Evolutionary conservation across 1,284 basidiomycete species (phyloP).

Genomic region (Retiboletus fuscus): DNA sequence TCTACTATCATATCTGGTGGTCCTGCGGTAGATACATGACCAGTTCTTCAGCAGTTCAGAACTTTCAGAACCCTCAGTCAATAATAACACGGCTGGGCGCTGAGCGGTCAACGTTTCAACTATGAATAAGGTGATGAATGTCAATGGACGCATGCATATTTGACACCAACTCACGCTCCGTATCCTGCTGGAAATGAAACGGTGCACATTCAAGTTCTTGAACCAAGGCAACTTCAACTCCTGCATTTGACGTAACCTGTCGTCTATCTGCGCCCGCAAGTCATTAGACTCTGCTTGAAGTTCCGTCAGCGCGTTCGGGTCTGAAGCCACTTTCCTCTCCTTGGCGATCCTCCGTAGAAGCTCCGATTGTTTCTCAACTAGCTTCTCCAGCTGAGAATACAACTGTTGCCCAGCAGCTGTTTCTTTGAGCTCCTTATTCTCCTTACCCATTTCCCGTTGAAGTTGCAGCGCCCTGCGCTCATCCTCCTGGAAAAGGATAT

Average conservation of each 20-base stretch:
- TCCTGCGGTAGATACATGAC: not conserved
- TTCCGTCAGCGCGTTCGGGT: not conserved
- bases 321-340: constrained; percentile 9
- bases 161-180: not conserved
- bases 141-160: not conserved
- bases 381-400: constrained; percentile 15
- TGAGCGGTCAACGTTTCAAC: not conserved
- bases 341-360: constrained; percentile 7
- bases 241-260: constrained; percentile 1
- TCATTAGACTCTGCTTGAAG: constrained; percentile 6
- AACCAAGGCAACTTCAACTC: constrained; percentile 7
- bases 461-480: not conserved
- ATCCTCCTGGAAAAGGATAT: not conserved
- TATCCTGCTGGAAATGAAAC: too few species aligned
- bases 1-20: not conserved
- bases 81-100: not conserved
- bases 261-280: constrained; percentile 8
- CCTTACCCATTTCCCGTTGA: constrained; percentile 11
- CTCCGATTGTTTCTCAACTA: constrained; percentile 2
- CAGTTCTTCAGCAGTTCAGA: not conserved
- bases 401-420: constrained; percentile 22
- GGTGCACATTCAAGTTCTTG: not conserved
- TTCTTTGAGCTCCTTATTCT: constrained; percentile 12
- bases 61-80: not conserved
- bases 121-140: not conserved